A percentile compares a stretch with the other conserved stretches of the same genome.
Conservation (phyloP, 2,329 filamentous ascomycete genomes). For the Paecilomyces variotii region DNA sequence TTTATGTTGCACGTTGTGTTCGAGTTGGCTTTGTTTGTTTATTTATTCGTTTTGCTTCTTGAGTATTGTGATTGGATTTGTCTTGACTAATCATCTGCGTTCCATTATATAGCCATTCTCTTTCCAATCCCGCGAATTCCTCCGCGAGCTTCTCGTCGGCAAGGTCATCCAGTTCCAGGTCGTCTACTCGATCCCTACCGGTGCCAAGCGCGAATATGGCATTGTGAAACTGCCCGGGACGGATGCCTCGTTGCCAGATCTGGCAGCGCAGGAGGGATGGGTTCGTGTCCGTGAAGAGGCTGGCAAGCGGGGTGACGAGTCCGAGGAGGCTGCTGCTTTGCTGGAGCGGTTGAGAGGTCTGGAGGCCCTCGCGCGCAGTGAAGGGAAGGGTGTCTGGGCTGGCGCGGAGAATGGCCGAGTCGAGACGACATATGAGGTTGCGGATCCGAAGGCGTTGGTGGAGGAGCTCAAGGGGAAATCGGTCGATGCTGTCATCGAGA, state of each 20-base stretch:
- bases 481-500: constrained; percentile 80
- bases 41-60: background rate
- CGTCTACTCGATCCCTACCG: constrained; percentile 77
- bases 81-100: background rate
- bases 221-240: constrained; percentile 58
- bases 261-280: constrained; percentile 82
- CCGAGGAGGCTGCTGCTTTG: constrained; percentile 60
- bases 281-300: constrained; percentile 90
- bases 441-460: constrained; percentile 65
- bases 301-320: constrained; percentile 74
- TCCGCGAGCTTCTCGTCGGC: constrained; percentile 75
- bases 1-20: background rate
- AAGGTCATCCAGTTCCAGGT: constrained; percentile 80
- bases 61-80: background rate
- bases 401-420: constrained; percentile 56
- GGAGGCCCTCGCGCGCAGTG: constrained; percentile 69
- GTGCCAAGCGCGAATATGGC: constrained; percentile 78
- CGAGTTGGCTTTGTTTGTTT: background rate
- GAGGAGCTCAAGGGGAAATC: constrained; percentile 78
- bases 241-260: constrained; percentile 73
- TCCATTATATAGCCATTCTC: constrained; percentile 55
- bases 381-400: constrained; percentile 75
- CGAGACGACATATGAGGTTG: constrained; percentile 72
- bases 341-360: constrained; percentile 70
- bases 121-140: constrained; percentile 89